Conservation (phyloP, 805 yeast genomes). For the Barnettozyma populi region DNA sequence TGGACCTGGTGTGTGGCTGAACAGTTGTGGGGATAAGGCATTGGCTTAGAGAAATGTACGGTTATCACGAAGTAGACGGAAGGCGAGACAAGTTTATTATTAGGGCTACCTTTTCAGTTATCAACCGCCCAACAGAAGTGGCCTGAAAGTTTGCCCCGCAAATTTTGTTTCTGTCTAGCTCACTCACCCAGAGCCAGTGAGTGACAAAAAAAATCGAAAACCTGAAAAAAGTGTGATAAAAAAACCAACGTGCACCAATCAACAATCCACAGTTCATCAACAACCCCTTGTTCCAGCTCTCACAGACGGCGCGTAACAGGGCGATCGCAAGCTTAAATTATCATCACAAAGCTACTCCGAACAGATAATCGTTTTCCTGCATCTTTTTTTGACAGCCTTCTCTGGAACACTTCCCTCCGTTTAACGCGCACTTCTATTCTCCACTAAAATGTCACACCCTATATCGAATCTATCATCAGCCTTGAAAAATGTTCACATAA, state of each 20-base stretch:
- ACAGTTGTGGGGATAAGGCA: not conserved
- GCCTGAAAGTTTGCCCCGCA: not conserved
- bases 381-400: no score
- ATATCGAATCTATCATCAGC: slow-evolving; percentile 9
- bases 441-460: slow-evolving; percentile 4
- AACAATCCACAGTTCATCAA: not conserved
- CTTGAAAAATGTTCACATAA: slow-evolving; percentile 7
- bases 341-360: no score
- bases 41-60: not conserved
- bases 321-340: not conserved
- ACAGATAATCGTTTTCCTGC: not conserved
- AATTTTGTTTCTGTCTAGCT: not conserved
- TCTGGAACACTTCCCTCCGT: not conserved
- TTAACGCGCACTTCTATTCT: not conserved
- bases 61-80: no score
- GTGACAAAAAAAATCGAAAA: not conserved
- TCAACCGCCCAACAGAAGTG: no score
- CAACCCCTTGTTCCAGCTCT: not conserved
- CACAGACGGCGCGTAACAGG: not conserved
- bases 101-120: no score
- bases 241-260: not conserved
- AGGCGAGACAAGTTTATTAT: no score
- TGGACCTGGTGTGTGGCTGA: not conserved
- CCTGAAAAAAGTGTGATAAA: not conserved
- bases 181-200: not conserved